Conservation (phyloP, 805 yeast genomes). For the Saturnispora serradocipensis region DNA sequence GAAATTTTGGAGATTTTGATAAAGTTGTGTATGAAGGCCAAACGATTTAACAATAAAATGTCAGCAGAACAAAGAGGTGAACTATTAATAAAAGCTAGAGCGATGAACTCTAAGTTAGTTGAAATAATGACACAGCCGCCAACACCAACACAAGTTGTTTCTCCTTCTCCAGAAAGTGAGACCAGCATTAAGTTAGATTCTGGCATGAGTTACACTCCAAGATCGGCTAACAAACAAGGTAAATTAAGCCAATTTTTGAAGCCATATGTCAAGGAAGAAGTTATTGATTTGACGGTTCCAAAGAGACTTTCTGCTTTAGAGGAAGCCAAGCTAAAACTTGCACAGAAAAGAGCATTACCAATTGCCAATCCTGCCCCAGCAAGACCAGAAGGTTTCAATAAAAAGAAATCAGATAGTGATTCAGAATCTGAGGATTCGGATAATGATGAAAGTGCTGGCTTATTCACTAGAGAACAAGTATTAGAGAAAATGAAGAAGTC, state of each 20-base stretch:
- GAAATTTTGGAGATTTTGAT: constrained; percentile 45
- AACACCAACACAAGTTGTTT: constrained; percentile 5
- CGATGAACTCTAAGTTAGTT: constrained; percentile 45
- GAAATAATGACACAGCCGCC: constrained; percentile 38
- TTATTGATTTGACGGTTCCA: constrained; percentile 7
- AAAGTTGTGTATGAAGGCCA: constrained; percentile 56
- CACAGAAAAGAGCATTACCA: background rate
- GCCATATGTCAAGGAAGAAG: constrained; percentile 12
- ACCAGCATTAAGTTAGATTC: constrained; percentile 11
- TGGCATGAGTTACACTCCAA: constrained; percentile 7
- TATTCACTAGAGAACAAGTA: constrained; percentile 34
- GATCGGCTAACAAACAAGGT: constrained; percentile 13
- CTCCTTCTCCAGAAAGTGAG: background rate
- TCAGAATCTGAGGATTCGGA: constrained; percentile 30
- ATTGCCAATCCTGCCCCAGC: constrained; percentile 37
- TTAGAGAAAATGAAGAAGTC: constrained; percentile 22
- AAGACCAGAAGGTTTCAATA: constrained; percentile 46
- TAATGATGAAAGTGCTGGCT: constrained; percentile 32
- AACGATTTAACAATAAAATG: constrained; percentile 60
- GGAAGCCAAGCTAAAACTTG: constrained; percentile 12
- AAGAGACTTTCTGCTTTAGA: constrained; percentile 8
- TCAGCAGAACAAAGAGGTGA: constrained; percentile 57
- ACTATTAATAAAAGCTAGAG: constrained; percentile 51
- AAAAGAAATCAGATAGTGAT: constrained; percentile 17
- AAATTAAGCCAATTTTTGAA: constrained; percentile 18